A percentile compares a stretch with the other conserved stretches of the same genome.
Evolutionary conservation across 768 basidiomycete species (phyloP).

Genomic region (Chalciporus piperatus): DNA sequence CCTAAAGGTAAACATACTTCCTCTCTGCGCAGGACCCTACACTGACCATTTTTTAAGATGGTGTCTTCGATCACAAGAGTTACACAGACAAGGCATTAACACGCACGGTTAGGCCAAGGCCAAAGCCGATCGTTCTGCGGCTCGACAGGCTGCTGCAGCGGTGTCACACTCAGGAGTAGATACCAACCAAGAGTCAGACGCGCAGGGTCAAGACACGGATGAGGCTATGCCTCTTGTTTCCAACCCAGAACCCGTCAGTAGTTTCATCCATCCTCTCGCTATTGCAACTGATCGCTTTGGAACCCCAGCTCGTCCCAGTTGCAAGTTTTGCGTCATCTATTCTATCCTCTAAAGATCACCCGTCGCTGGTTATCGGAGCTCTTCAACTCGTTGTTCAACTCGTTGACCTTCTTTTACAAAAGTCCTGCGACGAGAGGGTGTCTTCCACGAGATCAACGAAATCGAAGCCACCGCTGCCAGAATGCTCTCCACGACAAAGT

Average conservation of each 20-base stretch:
- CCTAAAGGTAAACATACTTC: conserved; percentile 59
- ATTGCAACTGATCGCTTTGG: conserved; percentile 8
- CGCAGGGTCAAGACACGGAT: conserved; percentile 43
- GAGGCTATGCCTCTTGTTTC: conserved; percentile 34
- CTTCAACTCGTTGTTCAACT: no score
- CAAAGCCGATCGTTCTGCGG: conserved; percentile 75
- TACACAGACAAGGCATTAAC: no score
- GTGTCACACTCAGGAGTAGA: conserved; percentile 28
- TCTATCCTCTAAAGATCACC: conserved; percentile 88
- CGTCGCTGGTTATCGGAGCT: conserved; percentile 80
- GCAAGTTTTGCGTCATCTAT: conserved; percentile 95
- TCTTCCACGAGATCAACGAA: conserved; percentile 92
- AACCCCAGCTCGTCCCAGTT: conserved; percentile 78
- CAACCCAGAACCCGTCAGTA: conserved; percentile 49
- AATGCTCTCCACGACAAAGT: conserved; percentile 50
- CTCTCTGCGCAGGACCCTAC: no score
- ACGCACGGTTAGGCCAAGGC: conserved; percentile 49
- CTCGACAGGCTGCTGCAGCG: conserved; percentile 49
- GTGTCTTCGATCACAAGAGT: no score
- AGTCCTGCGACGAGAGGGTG: conserved; percentile 93
- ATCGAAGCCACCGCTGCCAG: conserved; percentile 75
- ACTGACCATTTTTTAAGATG: no score
- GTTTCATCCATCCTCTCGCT: not conserved
- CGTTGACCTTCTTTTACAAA: conserved; percentile 84
- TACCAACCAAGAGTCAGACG: conserved; percentile 31